Base-by-base conservation (phyloP, 345 rosid species). In the Jatropha curcas region DNA sequence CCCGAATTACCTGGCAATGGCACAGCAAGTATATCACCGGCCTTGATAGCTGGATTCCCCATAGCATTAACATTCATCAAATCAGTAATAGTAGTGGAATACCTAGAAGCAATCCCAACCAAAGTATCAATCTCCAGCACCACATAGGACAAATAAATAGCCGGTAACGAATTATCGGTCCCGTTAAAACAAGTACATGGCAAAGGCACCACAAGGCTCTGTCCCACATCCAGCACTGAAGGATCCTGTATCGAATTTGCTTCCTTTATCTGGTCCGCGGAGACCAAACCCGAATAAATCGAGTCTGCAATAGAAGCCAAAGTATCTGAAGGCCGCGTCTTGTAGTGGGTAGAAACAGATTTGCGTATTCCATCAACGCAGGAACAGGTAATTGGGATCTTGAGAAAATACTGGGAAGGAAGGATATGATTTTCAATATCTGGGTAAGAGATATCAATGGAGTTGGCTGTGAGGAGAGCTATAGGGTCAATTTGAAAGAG, bases 171-270 rank as follows among this genome's bases (percentile, higher is more conserved):
- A 33, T 92, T 93, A 66, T 94, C 98, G 0, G 93, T 90, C 50
- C 92, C 92, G 31, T 94, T 92, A 63, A 94, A 94, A 74, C 98
- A 94, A 78, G 98, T 84, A 69, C 98, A 94, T 1, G 98, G 98
- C 73, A 94, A 71, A 1, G 98, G 98, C 74, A 92, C 88, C 67
- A 85, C 81, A 65, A 94, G 89, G 71, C 7, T 92, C 67, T 79
- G 82, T 19, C 97, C 97, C 0, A 92, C 97, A 58, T 94, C 97
- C 39, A 84, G 82, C 57, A 87, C 86, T 3, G 95, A 77, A 4
- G 94, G 85, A 63, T 90, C 95, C 65, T 83, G 70, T 14, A 79
- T 88, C 11, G 92, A 85, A 74, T 94, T 94, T 4, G 95, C 97
- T 76, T 89, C 98, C 73, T 86, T 80, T 52, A 94, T 79, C 89